Evolutionary conservation across 768 basidiomycete species (phyloP), one percentile per base, ranked within the genome.

Genomic region (Coprinopsis strossmayeri): DNA sequence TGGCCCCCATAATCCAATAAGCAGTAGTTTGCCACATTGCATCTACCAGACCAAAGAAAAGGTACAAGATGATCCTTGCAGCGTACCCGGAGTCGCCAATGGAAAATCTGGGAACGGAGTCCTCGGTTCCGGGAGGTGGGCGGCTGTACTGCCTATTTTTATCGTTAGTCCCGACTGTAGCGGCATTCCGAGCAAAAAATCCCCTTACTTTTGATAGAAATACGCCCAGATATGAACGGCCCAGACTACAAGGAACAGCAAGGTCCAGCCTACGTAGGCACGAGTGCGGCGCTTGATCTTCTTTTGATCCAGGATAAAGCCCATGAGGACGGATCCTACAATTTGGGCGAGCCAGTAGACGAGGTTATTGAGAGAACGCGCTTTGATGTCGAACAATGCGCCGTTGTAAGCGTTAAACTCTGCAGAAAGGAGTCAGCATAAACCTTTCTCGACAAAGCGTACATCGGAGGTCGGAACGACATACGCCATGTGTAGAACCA

Each of bases 401-500:
- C 71, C 79, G 57, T 91, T 92, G 64, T 74, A 91, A 42, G 80
- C 85, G 53, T 86, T 89, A 65, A 85, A 84, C 64, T 90, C 83
- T 87, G 51, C 34, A 17, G 17, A 38, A 18, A 38, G 17, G 17
- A 26, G 23, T 48, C 30, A 53, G 49, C 11, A 37, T 37, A 28
- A 45, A 49, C 26, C 43, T 18, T 26, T 34, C 27, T 15, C 37
- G n/a, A n/a, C n/a, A n/a, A n/a, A n/a, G n/a, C n/a, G n/a, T n/a
- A n/a, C 1, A 35, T 23, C 18, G 18, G 13, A 18, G n/a, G 23
- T 38, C 20, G 15, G 13, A 41, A 20, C 44, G n/a, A 62, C 82
- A 59, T 52, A 87, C 85, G 87, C 85, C 85, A 90, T 2, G 87
- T 83, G 59, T 89, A 89, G 66, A 89, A 89, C 77, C 84, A 90